Evolutionary conservation across 1,139 yeast species (phyloP), one percentile per base, ranked within the genome.

Genomic region (Debaryomyces nepalensis): DNA sequence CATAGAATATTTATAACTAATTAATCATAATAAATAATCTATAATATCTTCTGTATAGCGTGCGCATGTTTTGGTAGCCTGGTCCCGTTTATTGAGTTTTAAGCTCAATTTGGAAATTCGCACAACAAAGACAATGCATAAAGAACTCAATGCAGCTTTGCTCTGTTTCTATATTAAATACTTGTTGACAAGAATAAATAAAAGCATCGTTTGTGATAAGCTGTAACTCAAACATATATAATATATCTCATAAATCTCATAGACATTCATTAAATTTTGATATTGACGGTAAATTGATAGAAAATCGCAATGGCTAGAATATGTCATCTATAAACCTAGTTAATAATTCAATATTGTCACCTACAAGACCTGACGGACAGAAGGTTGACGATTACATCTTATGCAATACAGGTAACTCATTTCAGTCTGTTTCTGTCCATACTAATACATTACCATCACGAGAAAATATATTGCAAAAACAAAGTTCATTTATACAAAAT

Each of bases 311-410:
- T 37, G 33, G 14, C 10, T 19, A 26, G 20, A 41, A 20, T 29
- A 44, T 44, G 47, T 44, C 47, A n/a, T 44, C 47, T 9, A 44
- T 44, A 18, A 40, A 44, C 26, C 32, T 40, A 22, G 40, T 44
- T 26, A 44, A 42, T 26, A 38, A 42, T 32, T 41, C 44, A 21
- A 44, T 44, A n/a, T 27, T 43, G 27, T 14, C 15, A 7, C 9
- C 42, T 15, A 20, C 14, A n/a, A 15, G 26, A 7, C 22, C 4
- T 4, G 26, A 29, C 6, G 10, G 16, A 7, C 20, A 26, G 6
- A 24, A 18, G 8, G 5, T 26, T 10, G 23, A 34, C n/a, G 14
- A 34, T 11, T 24, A 11, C 7, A 34, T 34, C 24, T 23, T 24
- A 24, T 24, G 18, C 3, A 26, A 18, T 26, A n/a, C 16, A 23